Evolutionary conservation across 129 eudicot species (phyloP), one percentile per base, ranked within the genome.

Genomic region (Kitagawia praeruptora): DNA sequence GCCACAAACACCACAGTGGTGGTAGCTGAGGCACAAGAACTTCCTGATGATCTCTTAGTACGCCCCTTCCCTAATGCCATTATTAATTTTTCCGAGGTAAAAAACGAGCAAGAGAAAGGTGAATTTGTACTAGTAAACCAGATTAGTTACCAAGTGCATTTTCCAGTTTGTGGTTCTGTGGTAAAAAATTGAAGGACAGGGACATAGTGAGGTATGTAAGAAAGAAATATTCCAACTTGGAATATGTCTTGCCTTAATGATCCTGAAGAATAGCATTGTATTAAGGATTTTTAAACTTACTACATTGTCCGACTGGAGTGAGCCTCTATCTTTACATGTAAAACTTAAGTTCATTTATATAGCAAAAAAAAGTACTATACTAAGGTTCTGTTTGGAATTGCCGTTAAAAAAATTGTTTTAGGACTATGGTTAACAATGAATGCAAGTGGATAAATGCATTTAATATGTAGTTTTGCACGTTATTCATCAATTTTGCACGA

Each of bases 21-120:
- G 61, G 82, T 19, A n/a, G 92, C 86, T 48, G 96, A 87, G 39
- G 88, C 78, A 42, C 75, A 87, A 21, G 86, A 77, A 56, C 85
- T 74, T 41, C 85, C 82, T 3, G 96, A 74, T 34, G 98, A 86
- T 78, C 96, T 81, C 79, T 87, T 89, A 78, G 37, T 80, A 67
- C 69, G 75, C 56, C 89, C 79, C 83, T 89, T 93, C 45, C 82
- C 90, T 31, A 80, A 21, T 70, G 92, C 84, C 93, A 90, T 90
- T 90, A 21, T 15, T 64, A 11, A 34, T 13, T 9, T 76, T 15
- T 34, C 4, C 15, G 3, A 14, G 42, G 2, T 1, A 37, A 69
- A 64, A 15, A 21, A 1, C 3, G 21, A 6, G 71, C 3, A 8
- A 14, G 37, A 28, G 41, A 31, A 67, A 67, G 39, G 38, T 31